These are phyloP conservation scores for Cadophora sp. DNA, from an alignment of 2,329 filamentous ascomycete species.

Conservation along the genomic window DNA sequence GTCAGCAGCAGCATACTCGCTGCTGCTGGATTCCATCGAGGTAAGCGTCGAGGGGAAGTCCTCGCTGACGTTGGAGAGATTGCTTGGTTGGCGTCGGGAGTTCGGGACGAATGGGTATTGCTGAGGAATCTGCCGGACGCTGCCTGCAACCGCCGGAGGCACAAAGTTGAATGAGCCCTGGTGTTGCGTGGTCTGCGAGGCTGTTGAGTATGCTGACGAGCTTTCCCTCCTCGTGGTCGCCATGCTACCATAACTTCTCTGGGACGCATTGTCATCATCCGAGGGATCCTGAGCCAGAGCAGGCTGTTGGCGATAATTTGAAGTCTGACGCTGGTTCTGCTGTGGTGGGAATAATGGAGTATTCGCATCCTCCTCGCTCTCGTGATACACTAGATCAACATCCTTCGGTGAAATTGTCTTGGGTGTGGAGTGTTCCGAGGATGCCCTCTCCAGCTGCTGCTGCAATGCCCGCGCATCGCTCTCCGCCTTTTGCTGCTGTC, in stretches of 20 bases:
- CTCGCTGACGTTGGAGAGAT: slow-evolving; percentile 40
- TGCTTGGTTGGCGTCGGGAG: slow-evolving; percentile 36
- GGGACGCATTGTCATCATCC: slow-evolving; percentile 47
- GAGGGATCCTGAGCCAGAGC: slow-evolving; percentile 39
- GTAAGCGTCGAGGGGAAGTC: slow-evolving; percentile 44
- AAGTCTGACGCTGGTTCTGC: slow-evolving; percentile 50
- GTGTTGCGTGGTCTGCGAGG: slow-evolving; percentile 40
- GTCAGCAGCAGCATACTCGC: slow-evolving; percentile 47
- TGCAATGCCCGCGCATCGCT: slow-evolving; percentile 57
- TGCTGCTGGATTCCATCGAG: slow-evolving; percentile 49
- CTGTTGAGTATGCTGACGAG: slow-evolving; percentile 43
- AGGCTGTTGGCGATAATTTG: slow-evolving; percentile 40
- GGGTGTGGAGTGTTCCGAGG: slow-evolving; percentile 57
- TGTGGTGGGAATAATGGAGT: slow-evolving; percentile 75
- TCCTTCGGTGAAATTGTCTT: slow-evolving; percentile 97
- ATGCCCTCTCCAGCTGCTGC: slow-evolving; percentile 48
- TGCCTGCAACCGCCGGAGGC: slow-evolving; percentile 47
- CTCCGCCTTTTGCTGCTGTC: slow-evolving; percentile 66
- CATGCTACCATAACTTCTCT: slow-evolving; percentile 51
- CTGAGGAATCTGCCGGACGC: slow-evolving; percentile 40
- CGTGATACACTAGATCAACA: slow-evolving; percentile 83
- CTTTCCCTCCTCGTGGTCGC: slow-evolving; percentile 49
- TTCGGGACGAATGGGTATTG: slow-evolving; percentile 44
- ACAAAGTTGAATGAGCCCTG: slow-evolving; percentile 53
- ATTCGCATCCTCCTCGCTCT: slow-evolving; percentile 71